A percentile compares a stretch with the other conserved stretches of the same genome.
Evolutionary conservation across 2,329 filamentous ascomycete genomes (phyloP).

Genomic region (Cercospora sojina): DNA sequence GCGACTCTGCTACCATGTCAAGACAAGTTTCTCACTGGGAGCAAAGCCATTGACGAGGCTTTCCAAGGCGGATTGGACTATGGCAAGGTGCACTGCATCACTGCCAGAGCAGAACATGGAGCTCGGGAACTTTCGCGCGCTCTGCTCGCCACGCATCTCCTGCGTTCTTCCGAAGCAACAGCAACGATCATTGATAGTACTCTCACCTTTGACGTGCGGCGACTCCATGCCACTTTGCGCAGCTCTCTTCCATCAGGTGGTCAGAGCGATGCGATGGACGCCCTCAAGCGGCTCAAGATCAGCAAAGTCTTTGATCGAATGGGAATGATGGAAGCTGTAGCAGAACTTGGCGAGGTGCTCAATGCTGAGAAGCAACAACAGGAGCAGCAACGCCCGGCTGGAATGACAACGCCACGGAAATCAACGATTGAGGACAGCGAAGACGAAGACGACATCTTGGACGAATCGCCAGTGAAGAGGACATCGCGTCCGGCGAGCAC

Average conservation of each 20-base stretch:
- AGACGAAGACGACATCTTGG: constrained; percentile 44
- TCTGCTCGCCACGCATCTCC: constrained; percentile 43
- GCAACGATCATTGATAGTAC: constrained; percentile 50
- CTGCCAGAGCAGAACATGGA: constrained; percentile 33
- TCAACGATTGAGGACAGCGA: constrained; percentile 39
- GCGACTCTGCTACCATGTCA: neutral
- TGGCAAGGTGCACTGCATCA: constrained; percentile 41
- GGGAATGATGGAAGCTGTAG: constrained; percentile 49
- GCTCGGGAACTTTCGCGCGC: constrained; percentile 36
- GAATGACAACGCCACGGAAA: neutral
- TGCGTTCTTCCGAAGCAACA: constrained; percentile 29
- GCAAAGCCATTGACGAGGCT: constrained; percentile 38
- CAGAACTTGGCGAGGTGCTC: constrained; percentile 45
- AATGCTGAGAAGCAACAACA: constrained; percentile 5
- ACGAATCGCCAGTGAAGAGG: constrained; percentile 15
- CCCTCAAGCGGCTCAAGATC: constrained; percentile 49
- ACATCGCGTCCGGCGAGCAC: neutral
- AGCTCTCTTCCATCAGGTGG: constrained; percentile 10
- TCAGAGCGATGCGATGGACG: constrained; percentile 2
- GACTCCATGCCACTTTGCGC: constrained; percentile 36
- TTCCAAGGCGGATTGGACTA: constrained; percentile 42
- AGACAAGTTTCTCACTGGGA: constrained; percentile 4
- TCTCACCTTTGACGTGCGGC: constrained; percentile 47
- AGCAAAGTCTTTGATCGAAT: constrained; percentile 54
- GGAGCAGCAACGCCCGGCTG: neutral